Conservation (phyloP, 2,329 filamentous ascomycete genomes). For the Pyrenophora teres region DNA sequence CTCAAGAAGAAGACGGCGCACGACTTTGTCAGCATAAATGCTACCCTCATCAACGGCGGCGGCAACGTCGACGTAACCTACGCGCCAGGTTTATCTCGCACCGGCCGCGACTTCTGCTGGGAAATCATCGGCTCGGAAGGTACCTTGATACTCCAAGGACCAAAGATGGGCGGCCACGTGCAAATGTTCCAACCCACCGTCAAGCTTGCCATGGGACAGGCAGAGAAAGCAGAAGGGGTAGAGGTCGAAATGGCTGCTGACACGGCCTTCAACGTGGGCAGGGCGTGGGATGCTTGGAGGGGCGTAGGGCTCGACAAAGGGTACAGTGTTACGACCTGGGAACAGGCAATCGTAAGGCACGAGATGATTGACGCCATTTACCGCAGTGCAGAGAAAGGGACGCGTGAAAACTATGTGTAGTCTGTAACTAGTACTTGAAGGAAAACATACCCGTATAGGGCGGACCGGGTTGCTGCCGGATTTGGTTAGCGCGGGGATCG, state of each 20-base stretch:
- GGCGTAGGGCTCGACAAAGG: conserved; percentile 33
- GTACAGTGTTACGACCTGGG: conserved; percentile 36
- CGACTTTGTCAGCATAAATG: conserved; percentile 34
- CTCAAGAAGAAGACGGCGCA: conserved; percentile 35
- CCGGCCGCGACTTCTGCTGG: conserved; percentile 37
- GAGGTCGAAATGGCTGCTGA: conserved; percentile 56
- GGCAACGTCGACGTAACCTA: conserved; percentile 35
- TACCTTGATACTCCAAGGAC: conserved; percentile 35
- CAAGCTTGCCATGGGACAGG: conserved; percentile 36
- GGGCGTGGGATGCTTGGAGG: conserved; percentile 62
- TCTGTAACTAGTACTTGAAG: too few relatives aligned
- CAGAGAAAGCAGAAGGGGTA: conserved; percentile 46
- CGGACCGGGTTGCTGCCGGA: neutral
- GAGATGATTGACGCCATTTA: conserved; percentile 46
- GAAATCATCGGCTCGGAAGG: conserved; percentile 49
- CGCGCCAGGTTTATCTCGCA: conserved; percentile 23
- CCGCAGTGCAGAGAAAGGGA: conserved; percentile 38
- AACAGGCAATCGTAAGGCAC: conserved; percentile 43
- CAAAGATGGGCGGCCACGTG: conserved; percentile 34
- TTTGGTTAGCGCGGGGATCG: neutral
- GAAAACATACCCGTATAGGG: neutral
- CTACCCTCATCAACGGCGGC: conserved; percentile 26
- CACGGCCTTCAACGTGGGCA: conserved; percentile 58
- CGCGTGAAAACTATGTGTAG: conserved; percentile 36
- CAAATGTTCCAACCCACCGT: conserved; percentile 52